A percentile compares a stretch with the other conserved stretches of the same genome.
Conservation (phyloP, 2,329 filamentous ascomycete species). For the Cercospora zeae-maydis region DNA sequence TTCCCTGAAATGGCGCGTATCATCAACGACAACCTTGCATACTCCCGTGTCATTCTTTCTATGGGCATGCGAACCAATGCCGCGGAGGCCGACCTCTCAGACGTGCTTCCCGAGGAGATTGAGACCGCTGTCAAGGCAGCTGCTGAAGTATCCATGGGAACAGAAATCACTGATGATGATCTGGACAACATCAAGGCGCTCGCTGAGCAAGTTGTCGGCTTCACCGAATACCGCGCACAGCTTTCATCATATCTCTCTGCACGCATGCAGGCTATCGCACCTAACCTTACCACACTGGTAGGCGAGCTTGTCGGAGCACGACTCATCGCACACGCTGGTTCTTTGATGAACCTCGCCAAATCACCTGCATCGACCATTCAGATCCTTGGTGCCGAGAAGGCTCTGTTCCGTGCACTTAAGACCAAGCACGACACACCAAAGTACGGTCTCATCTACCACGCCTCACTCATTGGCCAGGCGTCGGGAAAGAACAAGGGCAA, state of each 20-base stretch:
- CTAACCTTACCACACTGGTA: slow-evolving; percentile 88
- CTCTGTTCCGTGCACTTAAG: slow-evolving; percentile 95
- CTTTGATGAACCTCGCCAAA: slow-evolving; percentile 91
- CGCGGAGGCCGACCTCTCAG: slow-evolving; percentile 70
- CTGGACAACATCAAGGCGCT: slow-evolving; percentile 87
- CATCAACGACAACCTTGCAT: slow-evolving; percentile 93
- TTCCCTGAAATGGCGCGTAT: slow-evolving; percentile 98
- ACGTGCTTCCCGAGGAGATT: slow-evolving; percentile 92
- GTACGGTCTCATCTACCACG: slow-evolving; percentile 92
- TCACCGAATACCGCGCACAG: slow-evolving; percentile 84
- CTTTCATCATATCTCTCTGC: slow-evolving; percentile 84
- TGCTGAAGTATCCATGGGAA: slow-evolving; percentile 97
- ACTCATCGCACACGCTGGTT: slow-evolving; percentile 91
- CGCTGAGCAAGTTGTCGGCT: slow-evolving; percentile 87
- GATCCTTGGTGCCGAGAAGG: slow-evolving; percentile 98
- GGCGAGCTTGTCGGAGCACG: slow-evolving; percentile 92
- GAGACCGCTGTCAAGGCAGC: slow-evolving; percentile 88
- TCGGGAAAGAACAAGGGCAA: slow-evolving; percentile 99
- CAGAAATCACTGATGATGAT: slow-evolving; percentile 90
- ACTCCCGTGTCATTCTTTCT: slow-evolving; percentile 79
- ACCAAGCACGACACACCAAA: slow-evolving; percentile 99
- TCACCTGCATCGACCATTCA: slow-evolving; percentile 93
- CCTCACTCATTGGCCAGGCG: slow-evolving; percentile 90
- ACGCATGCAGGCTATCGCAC: slow-evolving; percentile 94
- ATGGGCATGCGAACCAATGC: slow-evolving; percentile 87